Evolutionary conservation across 176 grass and related monocot genomes (phyloP), one percentile per base, ranked within the genome.

Genomic region (Aegilops bicornis): DNA sequence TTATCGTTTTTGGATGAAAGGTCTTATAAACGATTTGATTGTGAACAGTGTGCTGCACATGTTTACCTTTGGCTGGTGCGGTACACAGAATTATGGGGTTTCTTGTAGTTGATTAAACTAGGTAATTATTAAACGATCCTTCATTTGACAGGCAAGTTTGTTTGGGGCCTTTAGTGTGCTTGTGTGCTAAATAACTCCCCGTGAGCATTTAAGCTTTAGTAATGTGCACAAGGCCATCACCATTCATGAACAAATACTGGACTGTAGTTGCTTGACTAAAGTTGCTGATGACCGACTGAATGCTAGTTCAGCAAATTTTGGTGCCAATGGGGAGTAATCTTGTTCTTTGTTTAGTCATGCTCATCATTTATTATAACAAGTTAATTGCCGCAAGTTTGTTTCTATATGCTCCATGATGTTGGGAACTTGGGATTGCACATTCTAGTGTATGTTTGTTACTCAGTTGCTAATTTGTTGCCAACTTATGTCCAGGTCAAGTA

Each of bases 401-500:
- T 79, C 4, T 76, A 19, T 40, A 54, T 69, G 39, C 22, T 68
- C 7, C 24, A 7, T 16, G 63, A 27, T 58, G 48, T 9, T 69
- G 32, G 32, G 32, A 33, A 33, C 32, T 33, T 33, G 32, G 3
- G 23, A 59, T 40, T 59, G 69, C 22, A 59, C 3, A 15, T 77
- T 54, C 8, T 56, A 48, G 22, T 31, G 3, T 50, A 19, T 77
- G n/a, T 45, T 78, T 15, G 47, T 63, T 80, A 52, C 69, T 77
- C 3, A 80, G 6, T 63, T 22, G 8, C 37, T 69, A 17, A n/a
- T 79, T 43, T 60, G 64, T 85, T 82, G 31, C 31, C 8, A 71
- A 86, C 59, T 58, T 74, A 10, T 84, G 30, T 82, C 29, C 82
- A 95, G 96, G 94, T 58, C 82, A 99, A 93, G 97, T 99, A 40